Evolutionary conservation across 139 green algal species (phyloP), one percentile per base, ranked within the genome.

Genomic region (Coccomyxa sp.): DNA sequence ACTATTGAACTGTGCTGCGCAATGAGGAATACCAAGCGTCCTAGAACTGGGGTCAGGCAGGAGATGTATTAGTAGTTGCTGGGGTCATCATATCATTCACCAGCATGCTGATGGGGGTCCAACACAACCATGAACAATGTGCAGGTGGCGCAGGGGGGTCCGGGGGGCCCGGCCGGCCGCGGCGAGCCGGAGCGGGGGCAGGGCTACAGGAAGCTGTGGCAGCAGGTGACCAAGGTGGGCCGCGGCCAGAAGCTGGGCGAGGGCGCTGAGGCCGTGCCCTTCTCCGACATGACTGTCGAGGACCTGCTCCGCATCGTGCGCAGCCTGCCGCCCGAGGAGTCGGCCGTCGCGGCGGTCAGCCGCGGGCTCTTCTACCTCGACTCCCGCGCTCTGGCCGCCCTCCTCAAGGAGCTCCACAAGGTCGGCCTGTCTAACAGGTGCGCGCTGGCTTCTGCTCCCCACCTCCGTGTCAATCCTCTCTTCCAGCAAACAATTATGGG

Each of bases 311-410:
- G 85, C 67, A 83, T 90, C 25, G 84, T 95, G 32, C 83, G 86
- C n/a, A 77, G 77, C 17, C 87, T 94, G 76, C 88, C 91, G 30
- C 81, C 90, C 28, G 88, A 90, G 27, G 84, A 86, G 11, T 88
- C 82, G 31, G 90, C 88, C 7, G 76, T 91, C n/a, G 75, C 87
- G 31, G 91, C 89, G 7, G 67, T 94, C 13, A 68, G 58, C 80
- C 88, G 91, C 82, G 93, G 90, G 14, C 87, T 98, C 32, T 90
- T 92, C 79, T 94, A 89, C 82, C 85, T 97, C 21, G 94, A 97
- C 86, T 90, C 82, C 77, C 89, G 87, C 12, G 94, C 94, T 0
- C 86, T 94, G 30, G 93, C 94, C 0, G 94, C 93, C 0, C 84
- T 97, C 78, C 91, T 97, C 25, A 97, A 97, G 51, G 77, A 81